Evolutionary conservation across 2,329 filamentous ascomycete species (phyloP).

Genomic region (Huntiella decipiens): DNA sequence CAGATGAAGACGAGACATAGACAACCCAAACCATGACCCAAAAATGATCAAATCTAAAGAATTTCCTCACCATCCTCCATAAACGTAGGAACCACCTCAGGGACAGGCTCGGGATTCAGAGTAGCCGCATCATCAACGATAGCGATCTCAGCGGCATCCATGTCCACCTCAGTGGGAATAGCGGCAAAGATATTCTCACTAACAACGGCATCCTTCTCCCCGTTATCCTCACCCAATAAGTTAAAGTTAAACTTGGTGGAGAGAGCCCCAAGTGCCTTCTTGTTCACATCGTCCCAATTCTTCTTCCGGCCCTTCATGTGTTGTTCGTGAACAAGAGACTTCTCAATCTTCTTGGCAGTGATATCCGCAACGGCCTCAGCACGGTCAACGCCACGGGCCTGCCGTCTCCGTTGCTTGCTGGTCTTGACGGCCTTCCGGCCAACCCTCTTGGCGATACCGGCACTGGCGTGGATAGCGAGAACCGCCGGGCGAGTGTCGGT

Average conservation of each 20-base stretch:
- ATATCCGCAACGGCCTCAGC: conserved; percentile 41
- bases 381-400: conserved; percentile 38
- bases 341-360: conserved; percentile 34
- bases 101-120: background rate
- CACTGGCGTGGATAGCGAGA: conserved; percentile 45
- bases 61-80: background rate
- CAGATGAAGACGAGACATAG: background rate
- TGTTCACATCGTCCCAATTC: conserved; percentile 41
- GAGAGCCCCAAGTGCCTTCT: conserved; percentile 17
- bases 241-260: conserved; percentile 8
- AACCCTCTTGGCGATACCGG: conserved; percentile 48
- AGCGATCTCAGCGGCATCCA: background rate
- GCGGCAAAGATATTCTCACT: background rate
- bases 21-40: no score
- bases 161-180: background rate
- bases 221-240: conserved; percentile 10
- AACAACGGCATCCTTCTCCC: conserved; percentile 8
- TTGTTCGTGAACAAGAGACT: conserved; percentile 31
- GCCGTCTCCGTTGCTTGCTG: conserved; percentile 33
- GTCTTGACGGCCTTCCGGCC: conserved; percentile 35
- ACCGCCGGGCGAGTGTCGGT: conserved; percentile 37
- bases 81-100: background rate
- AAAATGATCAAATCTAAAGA: no score
- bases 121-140: conserved; percentile 1
- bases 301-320: conserved; percentile 30